A percentile compares a stretch with the other conserved stretches of the same genome.
These are phyloP conservation scores for Ephemerocybe angulata DNA, from an alignment of 768 basidiomycete species.

Conservation along the genomic window DNA sequence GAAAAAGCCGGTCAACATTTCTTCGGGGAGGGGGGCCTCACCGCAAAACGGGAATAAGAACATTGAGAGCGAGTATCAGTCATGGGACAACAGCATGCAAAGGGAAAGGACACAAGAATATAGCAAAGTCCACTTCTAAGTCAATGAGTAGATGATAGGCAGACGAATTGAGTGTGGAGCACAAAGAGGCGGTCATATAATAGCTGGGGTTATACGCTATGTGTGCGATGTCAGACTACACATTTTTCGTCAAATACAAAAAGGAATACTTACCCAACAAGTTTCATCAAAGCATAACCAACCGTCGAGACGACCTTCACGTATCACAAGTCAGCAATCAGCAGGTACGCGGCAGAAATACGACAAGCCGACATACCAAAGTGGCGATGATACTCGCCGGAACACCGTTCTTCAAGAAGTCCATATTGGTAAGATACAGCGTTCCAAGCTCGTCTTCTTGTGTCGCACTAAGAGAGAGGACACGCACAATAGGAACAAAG, in stretches of 20 bases:
- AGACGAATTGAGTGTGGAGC: neutral
- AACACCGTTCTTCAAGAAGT: slow-evolving; percentile 92
- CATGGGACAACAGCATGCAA: too few relatives aligned
- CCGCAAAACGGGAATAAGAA: too few relatives aligned
- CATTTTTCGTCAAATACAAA: neutral
- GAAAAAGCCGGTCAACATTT: too few relatives aligned
- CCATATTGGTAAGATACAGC: slow-evolving; percentile 76
- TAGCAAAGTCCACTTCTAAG: neutral
- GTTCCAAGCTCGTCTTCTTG: slow-evolving; percentile 95
- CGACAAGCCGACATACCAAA: slow-evolving; percentile 46
- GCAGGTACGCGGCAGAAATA: slow-evolving; percentile 3
- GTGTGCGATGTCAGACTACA: neutral
- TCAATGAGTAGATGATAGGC: neutral
- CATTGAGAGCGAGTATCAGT: too few relatives aligned
- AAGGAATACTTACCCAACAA: slow-evolving; percentile 55
- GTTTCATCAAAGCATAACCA: slow-evolving; percentile 73
- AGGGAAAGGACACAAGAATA: too few relatives aligned
- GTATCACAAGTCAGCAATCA: slow-evolving; percentile 10
- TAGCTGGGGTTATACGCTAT: slow-evolving; percentile 9
- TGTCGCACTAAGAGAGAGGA: slow-evolving; percentile 54
- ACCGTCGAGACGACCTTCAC: slow-evolving; percentile 78
- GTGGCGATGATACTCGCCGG: slow-evolving; percentile 92
- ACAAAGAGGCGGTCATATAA: too few relatives aligned
- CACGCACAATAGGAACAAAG: slow-evolving; percentile 12
- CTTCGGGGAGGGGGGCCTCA: too few relatives aligned